Conservation (phyloP, 2,329 filamentous ascomycete genomes). For the Hymenoscyphus fructigenus region DNA sequence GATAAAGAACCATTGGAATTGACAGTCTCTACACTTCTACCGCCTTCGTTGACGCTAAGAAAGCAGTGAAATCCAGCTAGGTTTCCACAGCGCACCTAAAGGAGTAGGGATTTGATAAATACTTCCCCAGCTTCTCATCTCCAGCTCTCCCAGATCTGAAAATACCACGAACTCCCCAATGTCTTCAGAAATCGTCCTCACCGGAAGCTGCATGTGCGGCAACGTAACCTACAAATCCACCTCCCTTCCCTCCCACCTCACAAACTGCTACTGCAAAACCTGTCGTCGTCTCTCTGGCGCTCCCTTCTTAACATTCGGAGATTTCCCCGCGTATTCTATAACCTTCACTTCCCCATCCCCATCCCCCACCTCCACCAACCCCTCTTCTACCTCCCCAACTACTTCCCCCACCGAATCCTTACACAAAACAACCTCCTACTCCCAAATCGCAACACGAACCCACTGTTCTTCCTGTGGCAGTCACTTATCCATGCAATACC, state of each 20-base stretch:
- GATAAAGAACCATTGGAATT: too few relatives aligned
- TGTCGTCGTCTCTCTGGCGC: constrained; percentile 49
- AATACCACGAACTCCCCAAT: constrained; percentile 4
- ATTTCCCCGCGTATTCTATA: constrained; percentile 39
- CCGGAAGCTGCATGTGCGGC: constrained; percentile 46
- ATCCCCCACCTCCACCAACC: constrained; percentile 27
- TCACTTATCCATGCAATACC: too few relatives aligned
- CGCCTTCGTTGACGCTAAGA: not conserved
- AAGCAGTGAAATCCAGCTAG: too few relatives aligned
- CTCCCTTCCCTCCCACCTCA: constrained; percentile 38
- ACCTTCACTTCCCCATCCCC: constrained; percentile 37
- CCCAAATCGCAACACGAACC: too few relatives aligned
- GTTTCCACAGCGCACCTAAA: too few relatives aligned
- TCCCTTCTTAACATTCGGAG: constrained; percentile 44
- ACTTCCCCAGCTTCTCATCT: too few relatives aligned
- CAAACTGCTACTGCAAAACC: constrained; percentile 48
- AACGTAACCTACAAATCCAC: constrained; percentile 43
- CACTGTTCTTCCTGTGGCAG: too few relatives aligned
- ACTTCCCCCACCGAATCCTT: constrained; percentile 1
- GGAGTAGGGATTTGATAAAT: not conserved
- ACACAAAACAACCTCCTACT: too few relatives aligned
- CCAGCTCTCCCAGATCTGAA: not conserved
- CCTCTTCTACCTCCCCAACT: constrained; percentile 28
- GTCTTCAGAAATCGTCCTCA: constrained; percentile 28
- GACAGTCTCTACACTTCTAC: not conserved